A percentile compares a stretch with the other conserved stretches of the same genome.
Evolutionary conservation across 169 alveolate species (phyloP).

Genomic region (Plasmodium inui): DNA sequence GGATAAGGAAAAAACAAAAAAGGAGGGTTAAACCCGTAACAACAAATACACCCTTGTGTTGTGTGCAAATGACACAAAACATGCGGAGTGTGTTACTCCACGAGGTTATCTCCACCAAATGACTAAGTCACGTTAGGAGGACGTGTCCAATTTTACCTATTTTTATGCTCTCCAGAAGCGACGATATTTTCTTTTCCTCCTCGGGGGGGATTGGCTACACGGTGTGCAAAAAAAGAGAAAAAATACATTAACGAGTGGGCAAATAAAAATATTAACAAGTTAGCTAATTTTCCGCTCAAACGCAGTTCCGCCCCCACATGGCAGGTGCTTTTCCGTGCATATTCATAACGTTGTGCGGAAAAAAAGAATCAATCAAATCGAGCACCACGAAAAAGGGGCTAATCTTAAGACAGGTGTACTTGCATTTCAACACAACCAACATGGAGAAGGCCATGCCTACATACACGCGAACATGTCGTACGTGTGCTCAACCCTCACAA

Average conservation of each 20-base stretch:
- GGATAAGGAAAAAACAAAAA: neutral
- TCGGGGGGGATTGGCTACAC: constrained; percentile 71
- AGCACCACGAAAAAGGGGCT: neutral
- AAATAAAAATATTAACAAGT: neutral
- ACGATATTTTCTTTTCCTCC: constrained; percentile 73
- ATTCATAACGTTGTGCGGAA: neutral
- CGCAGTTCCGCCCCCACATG: neutral
- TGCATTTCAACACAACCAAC: neutral
- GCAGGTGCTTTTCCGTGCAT: neutral
- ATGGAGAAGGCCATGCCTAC: neutral
- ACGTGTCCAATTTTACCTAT: constrained; percentile 30
- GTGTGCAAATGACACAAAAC: neutral
- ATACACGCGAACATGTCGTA: neutral
- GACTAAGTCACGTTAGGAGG: neutral
- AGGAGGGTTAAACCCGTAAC: neutral
- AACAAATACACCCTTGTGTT: neutral
- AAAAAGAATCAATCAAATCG: neutral
- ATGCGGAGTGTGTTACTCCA: neutral
- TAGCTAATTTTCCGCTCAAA: neutral
- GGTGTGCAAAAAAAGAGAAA: neutral
- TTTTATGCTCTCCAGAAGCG: constrained; percentile 71
- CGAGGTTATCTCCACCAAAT: neutral
- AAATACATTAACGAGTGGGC: neutral
- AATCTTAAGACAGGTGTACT: neutral
- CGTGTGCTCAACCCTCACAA: neutral